phyloP scores from a whole-genome alignment of 306 rosid species.

The Benincasa hispida region DNA sequence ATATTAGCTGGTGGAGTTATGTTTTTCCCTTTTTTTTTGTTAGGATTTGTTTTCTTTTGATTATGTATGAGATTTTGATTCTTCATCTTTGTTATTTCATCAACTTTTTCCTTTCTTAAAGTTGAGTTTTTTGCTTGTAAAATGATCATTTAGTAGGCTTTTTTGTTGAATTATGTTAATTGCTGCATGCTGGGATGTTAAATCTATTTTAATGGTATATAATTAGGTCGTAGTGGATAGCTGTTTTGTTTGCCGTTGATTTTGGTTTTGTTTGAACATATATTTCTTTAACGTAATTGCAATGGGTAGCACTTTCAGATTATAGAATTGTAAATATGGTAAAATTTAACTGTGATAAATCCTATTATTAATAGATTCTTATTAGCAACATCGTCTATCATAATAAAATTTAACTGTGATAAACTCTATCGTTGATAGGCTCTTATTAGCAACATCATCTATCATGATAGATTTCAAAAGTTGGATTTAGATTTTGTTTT shows the following conservation, averaged over 20 bases:
- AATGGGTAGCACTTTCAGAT: too few species aligned
- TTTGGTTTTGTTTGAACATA: background rate
- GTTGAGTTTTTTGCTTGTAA: background rate
- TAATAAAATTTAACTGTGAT: too few species aligned
- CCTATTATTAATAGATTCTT: too few species aligned
- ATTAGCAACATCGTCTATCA: too few species aligned
- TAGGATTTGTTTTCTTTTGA: conserved; percentile 12
- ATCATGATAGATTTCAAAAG: too few species aligned
- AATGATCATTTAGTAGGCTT: background rate
- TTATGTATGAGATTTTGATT: conserved; percentile 17
- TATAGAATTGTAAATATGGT: too few species aligned
- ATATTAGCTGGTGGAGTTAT: conserved; percentile 15
- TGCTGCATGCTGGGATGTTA: background rate
- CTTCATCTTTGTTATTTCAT: conserved; percentile 10
- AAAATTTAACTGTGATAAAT: too few species aligned
- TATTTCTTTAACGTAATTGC: too few species aligned
- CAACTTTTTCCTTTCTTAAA: background rate
- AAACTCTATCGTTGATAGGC: too few species aligned
- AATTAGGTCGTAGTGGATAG: background rate
- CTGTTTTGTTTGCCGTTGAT: background rate
- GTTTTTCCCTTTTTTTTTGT: background rate
- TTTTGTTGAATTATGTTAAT: background rate
- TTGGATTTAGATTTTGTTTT: too few species aligned
- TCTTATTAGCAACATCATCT: too few species aligned
- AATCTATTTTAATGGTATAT: background rate